A percentile compares a stretch with the other conserved stretches of the same genome.
phyloP scores from a whole-genome alignment of 2,329 filamentous ascomycete genomes.

The Neurospora sp. region DNA sequence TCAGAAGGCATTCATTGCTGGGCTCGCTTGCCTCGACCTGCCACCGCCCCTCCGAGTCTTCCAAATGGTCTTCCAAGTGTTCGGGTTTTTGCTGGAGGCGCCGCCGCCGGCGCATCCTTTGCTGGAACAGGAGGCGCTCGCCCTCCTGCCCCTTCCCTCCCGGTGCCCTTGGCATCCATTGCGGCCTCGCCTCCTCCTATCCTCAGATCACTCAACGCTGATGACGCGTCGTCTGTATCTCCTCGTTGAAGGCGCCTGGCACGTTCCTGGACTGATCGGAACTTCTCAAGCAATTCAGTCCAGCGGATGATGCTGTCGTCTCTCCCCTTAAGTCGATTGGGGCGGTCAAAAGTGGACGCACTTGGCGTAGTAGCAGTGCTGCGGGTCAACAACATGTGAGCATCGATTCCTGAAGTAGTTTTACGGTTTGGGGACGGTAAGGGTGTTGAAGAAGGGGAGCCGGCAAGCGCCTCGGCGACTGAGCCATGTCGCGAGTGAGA shows the following conservation, averaged over 20 bases:
- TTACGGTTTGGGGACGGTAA: conserved; percentile 2
- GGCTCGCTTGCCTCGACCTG: conserved; percentile 50
- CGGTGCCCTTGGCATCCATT: conserved; percentile 30
- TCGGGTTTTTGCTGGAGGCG: conserved; percentile 46
- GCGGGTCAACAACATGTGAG: conserved; percentile 23
- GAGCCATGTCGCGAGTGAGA: conserved; percentile 24
- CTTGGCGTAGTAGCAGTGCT: conserved; percentile 37
- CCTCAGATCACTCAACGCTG: conserved; percentile 28
- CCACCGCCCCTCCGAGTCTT: conserved; percentile 59
- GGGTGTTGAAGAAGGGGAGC: conserved; percentile 17
- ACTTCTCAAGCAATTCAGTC: conserved; percentile 90
- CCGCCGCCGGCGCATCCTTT: conserved; percentile 37
- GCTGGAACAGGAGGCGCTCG: conserved; percentile 30
- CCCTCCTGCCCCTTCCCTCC: not conserved
- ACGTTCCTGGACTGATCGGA: conserved; percentile 80
- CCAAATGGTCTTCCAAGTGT: conserved; percentile 60
- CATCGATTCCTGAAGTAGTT: conserved; percentile 19
- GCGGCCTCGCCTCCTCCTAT: conserved; percentile 31
- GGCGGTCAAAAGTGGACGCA: conserved; percentile 55
- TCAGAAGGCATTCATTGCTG: conserved; percentile 18
- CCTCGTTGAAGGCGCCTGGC: conserved; percentile 61
- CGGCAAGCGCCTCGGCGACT: conserved; percentile 21
- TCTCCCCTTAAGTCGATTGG: conserved; percentile 68
- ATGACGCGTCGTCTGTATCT: conserved; percentile 35
- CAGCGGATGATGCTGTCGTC: conserved; percentile 82